phyloP scores from a whole-genome alignment of 176 grass and related monocot genomes.

The Thalia dealbata region DNA sequence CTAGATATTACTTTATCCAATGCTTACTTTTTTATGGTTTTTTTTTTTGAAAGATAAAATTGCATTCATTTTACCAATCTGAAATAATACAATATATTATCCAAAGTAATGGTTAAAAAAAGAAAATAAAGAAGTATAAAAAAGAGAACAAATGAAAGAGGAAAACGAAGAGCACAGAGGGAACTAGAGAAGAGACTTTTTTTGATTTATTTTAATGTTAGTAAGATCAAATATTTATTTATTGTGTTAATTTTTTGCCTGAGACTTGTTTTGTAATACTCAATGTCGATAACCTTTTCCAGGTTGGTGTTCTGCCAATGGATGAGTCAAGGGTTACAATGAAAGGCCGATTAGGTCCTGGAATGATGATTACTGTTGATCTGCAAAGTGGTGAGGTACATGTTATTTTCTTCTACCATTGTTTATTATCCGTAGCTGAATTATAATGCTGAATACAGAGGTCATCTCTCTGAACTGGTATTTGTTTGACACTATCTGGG shows the following conservation, averaged over 20 bases:
- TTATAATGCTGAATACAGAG: neutral
- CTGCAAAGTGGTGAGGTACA: slow-evolving; percentile 81
- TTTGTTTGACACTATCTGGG: neutral
- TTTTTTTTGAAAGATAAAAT: too few species aligned
- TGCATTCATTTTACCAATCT: too few species aligned
- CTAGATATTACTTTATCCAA: too few species aligned
- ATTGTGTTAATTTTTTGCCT: slow-evolving; percentile 8
- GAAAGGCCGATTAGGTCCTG: slow-evolving; percentile 96
- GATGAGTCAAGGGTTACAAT: slow-evolving; percentile 94
- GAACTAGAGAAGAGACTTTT: too few species aligned
- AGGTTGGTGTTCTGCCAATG: slow-evolving; percentile 99
- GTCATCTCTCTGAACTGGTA: too few species aligned
- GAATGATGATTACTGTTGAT: slow-evolving; percentile 99
- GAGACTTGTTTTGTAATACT: neutral
- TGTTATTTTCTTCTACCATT: neutral
- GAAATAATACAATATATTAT: too few species aligned
- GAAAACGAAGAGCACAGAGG: too few species aligned
- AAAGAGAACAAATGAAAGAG: too few species aligned
- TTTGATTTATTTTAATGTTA: too few species aligned
- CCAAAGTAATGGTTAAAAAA: too few species aligned
- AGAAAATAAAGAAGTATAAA: too few species aligned
- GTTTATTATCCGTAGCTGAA: neutral
- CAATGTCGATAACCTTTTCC: slow-evolving; percentile 26
- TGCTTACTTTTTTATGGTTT: too few species aligned
- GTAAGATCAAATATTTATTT: neutral